Conservation (phyloP, 169 alveolate genomes). For the Plasmodium sp. region DNA sequence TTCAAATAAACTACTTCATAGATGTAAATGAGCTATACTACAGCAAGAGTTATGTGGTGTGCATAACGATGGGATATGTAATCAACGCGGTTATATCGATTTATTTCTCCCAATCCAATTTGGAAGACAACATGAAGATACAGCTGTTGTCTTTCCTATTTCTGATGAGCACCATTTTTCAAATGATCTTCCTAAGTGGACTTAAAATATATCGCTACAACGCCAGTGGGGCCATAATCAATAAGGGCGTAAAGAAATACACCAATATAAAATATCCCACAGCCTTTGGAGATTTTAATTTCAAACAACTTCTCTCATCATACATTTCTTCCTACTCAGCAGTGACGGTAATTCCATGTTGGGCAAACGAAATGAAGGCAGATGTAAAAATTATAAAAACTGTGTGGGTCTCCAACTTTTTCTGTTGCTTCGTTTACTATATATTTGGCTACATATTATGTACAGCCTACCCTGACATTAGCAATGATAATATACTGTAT, state of each 20-base stretch:
- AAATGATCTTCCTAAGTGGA: constrained; percentile 54
- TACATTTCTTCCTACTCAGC: constrained; percentile 82
- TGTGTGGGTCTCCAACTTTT: constrained; percentile 81
- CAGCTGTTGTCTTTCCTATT: constrained; percentile 81
- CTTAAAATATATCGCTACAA: constrained; percentile 60
- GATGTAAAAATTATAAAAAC: constrained; percentile 81
- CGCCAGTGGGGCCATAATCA: neutral
- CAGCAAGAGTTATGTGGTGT: constrained; percentile 53
- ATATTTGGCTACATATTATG: constrained; percentile 77
- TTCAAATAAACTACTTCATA: neutral
- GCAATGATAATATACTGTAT: constrained; percentile 53
- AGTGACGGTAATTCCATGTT: constrained; percentile 81
- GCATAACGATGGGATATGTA: constrained; percentile 82
- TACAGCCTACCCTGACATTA: constrained; percentile 71
- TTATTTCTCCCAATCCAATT: constrained; percentile 77
- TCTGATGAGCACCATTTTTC: constrained; percentile 76
- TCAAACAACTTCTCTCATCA: constrained; percentile 71
- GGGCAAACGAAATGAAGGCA: constrained; percentile 87
- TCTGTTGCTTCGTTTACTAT: constrained; percentile 77
- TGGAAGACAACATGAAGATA: constrained; percentile 83
- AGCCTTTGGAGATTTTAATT: constrained; percentile 70
- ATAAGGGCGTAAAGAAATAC: neutral
- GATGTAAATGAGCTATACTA: constrained; percentile 40
- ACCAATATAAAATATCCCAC: constrained; percentile 72
- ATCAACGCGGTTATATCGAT: constrained; percentile 78